A percentile compares a stretch with the other conserved stretches of the same genome.
Conservation (phyloP, 2,329 filamentous ascomycete species). For the Akanthomyces uredinophilus region DNA sequence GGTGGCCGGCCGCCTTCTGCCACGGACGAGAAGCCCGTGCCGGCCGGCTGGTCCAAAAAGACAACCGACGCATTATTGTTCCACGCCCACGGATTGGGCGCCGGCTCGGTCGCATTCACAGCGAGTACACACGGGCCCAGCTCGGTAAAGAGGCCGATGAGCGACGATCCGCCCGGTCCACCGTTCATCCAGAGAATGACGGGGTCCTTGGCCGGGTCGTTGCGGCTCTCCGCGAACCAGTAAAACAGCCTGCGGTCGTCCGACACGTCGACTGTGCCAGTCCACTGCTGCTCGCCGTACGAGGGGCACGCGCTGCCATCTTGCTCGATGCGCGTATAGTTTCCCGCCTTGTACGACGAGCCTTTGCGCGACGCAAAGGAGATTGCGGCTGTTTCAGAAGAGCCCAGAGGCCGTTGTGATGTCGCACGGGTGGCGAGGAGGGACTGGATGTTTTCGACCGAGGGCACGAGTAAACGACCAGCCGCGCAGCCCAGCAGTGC, state of each 20-base stretch:
- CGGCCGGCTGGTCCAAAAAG: constrained; percentile 46
- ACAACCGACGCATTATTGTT: constrained; percentile 29
- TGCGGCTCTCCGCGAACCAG: constrained; percentile 90
- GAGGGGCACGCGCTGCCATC: background rate
- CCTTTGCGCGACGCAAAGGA: background rate
- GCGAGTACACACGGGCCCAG: constrained; percentile 18
- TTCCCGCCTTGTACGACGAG: background rate
- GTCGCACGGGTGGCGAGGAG: background rate
- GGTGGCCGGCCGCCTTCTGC: constrained; percentile 24
- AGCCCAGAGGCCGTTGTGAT: background rate
- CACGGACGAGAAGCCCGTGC: constrained; percentile 50
- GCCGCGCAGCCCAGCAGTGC: background rate
- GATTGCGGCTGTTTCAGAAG: background rate
- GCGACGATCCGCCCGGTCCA: constrained; percentile 83
- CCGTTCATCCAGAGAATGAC: constrained; percentile 86
- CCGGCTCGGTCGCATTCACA: constrained; percentile 14
- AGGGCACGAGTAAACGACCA: background rate
- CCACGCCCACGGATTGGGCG: constrained; percentile 18
- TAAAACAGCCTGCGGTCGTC: constrained; percentile 11
- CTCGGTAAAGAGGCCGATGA: constrained; percentile 14
- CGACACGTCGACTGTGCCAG: constrained; percentile 11
- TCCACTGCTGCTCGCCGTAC: constrained; percentile 11
- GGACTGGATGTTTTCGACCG: background rate
- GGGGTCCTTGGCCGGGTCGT: constrained; percentile 86
- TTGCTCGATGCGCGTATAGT: constrained; percentile 1